These are phyloP conservation scores for Sporisorium scitamineum DNA, from an alignment of 1,284 basidiomycete species.

Conservation along the genomic window DNA sequence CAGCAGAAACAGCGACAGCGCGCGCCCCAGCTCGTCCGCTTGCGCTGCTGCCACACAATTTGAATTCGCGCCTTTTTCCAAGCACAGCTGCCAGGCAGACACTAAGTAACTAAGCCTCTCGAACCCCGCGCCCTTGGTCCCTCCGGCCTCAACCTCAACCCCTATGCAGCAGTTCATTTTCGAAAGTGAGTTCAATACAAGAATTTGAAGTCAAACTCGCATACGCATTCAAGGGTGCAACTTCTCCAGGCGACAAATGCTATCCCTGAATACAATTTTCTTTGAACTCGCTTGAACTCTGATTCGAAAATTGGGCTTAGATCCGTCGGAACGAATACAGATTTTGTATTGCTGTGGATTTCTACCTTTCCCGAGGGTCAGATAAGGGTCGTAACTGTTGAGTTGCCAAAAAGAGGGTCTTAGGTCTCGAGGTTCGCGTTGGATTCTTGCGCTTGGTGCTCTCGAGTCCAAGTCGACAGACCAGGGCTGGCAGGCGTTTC, in stretches of 20 bases:
- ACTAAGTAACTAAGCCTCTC: neutral
- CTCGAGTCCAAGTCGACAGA: neutral
- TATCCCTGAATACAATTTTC: neutral
- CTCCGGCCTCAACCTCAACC: neutral
- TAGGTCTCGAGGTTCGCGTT: neutral
- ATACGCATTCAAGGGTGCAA: neutral
- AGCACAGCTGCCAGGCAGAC: neutral
- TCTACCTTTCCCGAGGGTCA: neutral
- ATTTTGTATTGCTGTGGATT: neutral
- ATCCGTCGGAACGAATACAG: neutral
- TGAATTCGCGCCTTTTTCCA: neutral
- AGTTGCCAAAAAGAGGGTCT: neutral
- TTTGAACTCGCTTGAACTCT: neutral
- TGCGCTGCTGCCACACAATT: neutral
- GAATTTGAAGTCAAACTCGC: neutral
- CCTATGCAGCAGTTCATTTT: neutral
- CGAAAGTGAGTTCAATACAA: neutral
- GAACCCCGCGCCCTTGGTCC: neutral
- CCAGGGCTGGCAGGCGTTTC: too few relatives aligned
- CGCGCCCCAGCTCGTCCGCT: too few relatives aligned
- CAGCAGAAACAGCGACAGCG: neutral
- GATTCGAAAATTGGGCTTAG: neutral
- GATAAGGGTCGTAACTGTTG: neutral
- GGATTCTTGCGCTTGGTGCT: neutral
- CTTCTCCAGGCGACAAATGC: neutral